Evolutionary conservation across 306 rosid species (phyloP), one percentile per base, ranked within the genome.

Genomic region (Corylus americana): DNA sequence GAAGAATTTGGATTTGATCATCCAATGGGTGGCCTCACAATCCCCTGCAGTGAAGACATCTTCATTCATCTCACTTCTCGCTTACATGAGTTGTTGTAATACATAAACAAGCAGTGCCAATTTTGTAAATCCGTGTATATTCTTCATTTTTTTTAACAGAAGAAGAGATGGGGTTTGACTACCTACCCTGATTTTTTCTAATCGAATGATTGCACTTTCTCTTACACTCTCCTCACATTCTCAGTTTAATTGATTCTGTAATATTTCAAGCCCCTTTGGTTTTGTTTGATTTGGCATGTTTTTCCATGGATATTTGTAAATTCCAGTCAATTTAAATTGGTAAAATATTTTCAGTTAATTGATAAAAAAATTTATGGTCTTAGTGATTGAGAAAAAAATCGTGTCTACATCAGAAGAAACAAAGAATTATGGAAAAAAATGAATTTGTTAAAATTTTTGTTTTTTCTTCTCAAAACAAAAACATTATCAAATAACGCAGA

Each of bases 1-100:
- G 83, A 86, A 77, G 90, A 86, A 74, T 88, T 85, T 39, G 91
- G 89, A 3, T 85, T 81, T 73, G 29, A 70, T 77, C 86, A 88
- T 78, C 89, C 85, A 13, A 84, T 63, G 70, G 89, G 89, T 18
- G 91, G 89, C 37, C 86, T 88, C 29, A 83, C 83, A 7, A 88
- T 85, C 71, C 89, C 89, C 13, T 88, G 89, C 88, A 70, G 67
- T 9, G 83, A 85, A 83, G 85, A 88, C 47, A 50, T 72, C 7
- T 88, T 88, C 35, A 22, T 77, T 77, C 53, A 77, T 75, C 78
- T 85, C 80, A 77, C 83, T 61, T 81, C 86, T 70, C 20, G 66
- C 45, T 64, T 83, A 54, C 39, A 70, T 27, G 67, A 35, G 71
- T 39, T 73, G 42, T 49, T 64, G 78, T 49, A 6, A 72, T 31